Conservation (phyloP, 768 basidiomycete species). For the Rhizopogon rudus region DNA sequence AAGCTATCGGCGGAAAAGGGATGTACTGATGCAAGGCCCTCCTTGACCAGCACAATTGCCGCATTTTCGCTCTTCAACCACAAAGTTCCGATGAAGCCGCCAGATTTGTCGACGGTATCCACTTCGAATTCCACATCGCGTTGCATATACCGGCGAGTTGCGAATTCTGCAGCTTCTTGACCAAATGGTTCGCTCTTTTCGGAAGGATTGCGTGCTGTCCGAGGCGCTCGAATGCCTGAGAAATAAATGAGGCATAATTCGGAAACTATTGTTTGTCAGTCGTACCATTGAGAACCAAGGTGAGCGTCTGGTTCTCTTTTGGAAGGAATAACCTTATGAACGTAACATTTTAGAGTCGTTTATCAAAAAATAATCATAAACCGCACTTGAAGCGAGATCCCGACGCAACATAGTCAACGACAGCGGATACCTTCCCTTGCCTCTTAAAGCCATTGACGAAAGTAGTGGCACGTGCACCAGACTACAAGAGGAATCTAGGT, state of each 20-base stretch:
- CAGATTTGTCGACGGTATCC: conserved; percentile 87
- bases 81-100: conserved; percentile 90
- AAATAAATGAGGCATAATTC: conserved; percentile 5
- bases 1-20: conserved; percentile 81
- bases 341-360: conserved; percentile 1
- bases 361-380: background rate
- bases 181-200: conserved; percentile 94
- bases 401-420: conserved; percentile 91
- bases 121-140: conserved; percentile 93
- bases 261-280: background rate
- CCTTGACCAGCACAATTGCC: conserved; percentile 76
- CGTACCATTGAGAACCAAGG: conserved; percentile 82
- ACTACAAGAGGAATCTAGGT: conserved; percentile 33
- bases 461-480: conserved; percentile 68
- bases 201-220: conserved; percentile 69
- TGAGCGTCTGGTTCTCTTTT: conserved; percentile 90
- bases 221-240: conserved; percentile 86
- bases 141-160: conserved; percentile 82
- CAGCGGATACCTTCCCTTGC: conserved; percentile 71
- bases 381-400: conserved; percentile 93
- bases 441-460: conserved; percentile 93
- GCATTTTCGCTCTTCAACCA: conserved; percentile 84
- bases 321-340: conserved; percentile 67
- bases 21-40: conserved; percentile 88
- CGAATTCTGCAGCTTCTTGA: conserved; percentile 73